These are phyloP conservation scores for Medicago truncatula DNA, from an alignment of 306 rosid genomes.

Conservation along the genomic window DNA sequence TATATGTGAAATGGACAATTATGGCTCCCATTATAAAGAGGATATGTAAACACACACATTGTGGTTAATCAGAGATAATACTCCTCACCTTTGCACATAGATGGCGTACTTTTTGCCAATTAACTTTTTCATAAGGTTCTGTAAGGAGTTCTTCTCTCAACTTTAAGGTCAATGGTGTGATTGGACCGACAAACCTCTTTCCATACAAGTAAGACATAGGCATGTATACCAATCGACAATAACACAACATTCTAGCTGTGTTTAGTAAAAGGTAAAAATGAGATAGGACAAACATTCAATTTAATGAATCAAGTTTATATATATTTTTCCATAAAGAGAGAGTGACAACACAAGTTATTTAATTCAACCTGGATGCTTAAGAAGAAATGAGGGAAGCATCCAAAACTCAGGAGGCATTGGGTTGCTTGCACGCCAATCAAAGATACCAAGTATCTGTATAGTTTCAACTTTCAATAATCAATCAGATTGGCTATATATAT, in stretches of 20 bases:
- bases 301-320: not conserved
- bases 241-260: slow-evolving; percentile 79
- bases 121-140: slow-evolving; percentile 52
- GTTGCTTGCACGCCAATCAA: slow-evolving; percentile 70
- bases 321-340: too few relatives aligned
- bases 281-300: not conserved
- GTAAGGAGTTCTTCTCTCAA: slow-evolving; percentile 57
- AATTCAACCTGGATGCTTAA: slow-evolving; percentile 64
- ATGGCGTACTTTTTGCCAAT: slow-evolving; percentile 64
- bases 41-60: not conserved
- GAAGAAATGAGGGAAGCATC: slow-evolving; percentile 78
- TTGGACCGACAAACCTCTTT: slow-evolving; percentile 33
- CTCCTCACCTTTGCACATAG: slow-evolving; percentile 54
- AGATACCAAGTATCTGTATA: slow-evolving; percentile 67
- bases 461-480: slow-evolving; percentile 5
- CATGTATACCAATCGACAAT: slow-evolving; percentile 64
- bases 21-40: not conserved
- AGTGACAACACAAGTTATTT: not conserved
- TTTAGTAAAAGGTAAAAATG: slow-evolving; percentile 11
- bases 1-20: not conserved
- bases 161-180: slow-evolving; percentile 62
- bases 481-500: not conserved
- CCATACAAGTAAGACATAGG: slow-evolving; percentile 32
- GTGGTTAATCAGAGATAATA: not conserved
- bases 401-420: slow-evolving; percentile 93